Conservation (phyloP, 2,329 filamentous ascomycete genomes). For the Colletotrichum sp. region DNA sequence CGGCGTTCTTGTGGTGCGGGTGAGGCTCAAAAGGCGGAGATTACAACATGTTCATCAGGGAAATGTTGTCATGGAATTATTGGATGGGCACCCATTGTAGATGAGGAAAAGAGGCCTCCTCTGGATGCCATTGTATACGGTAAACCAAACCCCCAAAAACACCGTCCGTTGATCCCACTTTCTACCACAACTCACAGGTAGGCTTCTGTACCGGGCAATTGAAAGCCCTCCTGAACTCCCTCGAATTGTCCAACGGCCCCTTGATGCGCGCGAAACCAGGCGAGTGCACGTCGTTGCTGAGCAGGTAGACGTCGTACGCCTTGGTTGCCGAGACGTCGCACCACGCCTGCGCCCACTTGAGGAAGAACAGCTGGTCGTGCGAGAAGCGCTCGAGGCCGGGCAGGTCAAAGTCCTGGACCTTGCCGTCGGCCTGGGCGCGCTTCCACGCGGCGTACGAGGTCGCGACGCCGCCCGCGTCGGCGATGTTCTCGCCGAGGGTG, state of each 20-base stretch:
- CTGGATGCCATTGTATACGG: neutral
- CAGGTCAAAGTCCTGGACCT: constrained; percentile 49
- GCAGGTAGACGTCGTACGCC: constrained; percentile 52
- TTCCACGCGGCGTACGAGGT: constrained; percentile 72
- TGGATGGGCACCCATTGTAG: neutral
- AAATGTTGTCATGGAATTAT: neutral
- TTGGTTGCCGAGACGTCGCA: constrained; percentile 68
- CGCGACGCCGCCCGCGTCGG: constrained; percentile 70
- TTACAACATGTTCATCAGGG: neutral
- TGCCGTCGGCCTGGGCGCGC: constrained; percentile 53
- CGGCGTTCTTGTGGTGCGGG: neutral
- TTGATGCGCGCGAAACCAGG: constrained; percentile 65
- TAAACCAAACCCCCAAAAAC: neutral
- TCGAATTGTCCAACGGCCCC: constrained; percentile 70
- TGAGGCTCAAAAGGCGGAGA: neutral
- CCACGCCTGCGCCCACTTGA: constrained; percentile 68
- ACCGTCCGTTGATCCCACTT: neutral
- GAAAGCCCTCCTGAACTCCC: constrained; percentile 71
- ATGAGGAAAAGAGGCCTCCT: neutral
- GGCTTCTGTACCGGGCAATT: constrained; percentile 69
- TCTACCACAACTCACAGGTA: constrained; percentile 71
- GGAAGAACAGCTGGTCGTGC: constrained; percentile 73
- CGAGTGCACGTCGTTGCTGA: constrained; percentile 69
- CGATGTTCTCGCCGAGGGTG: constrained; percentile 74
- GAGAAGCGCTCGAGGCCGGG: constrained; percentile 67